Percentiles rank a stretch among this genome's conserved stretches.
Evolutionary conservation across 2,329 filamentous ascomycete species (phyloP).

Genomic region (Neodidymelliopsis sp.): DNA sequence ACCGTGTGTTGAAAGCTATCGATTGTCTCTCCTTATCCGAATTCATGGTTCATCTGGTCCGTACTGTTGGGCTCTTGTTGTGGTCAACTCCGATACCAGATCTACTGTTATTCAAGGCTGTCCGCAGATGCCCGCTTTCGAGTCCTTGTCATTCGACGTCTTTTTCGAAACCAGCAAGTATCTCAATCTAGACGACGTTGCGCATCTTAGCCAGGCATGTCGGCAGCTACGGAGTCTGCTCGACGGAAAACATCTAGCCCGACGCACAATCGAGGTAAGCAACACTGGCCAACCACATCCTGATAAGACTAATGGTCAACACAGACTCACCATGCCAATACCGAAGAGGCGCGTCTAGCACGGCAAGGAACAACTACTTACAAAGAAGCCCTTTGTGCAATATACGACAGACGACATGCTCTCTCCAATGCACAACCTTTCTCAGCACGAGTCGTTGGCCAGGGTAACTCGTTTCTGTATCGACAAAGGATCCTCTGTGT

Average conservation of each 20-base stretch:
- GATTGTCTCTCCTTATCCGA: too few species aligned
- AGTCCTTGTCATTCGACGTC: constrained; percentile 69
- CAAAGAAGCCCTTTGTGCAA: constrained; percentile 63
- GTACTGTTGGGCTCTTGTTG: too few species aligned
- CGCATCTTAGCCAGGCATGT: constrained; percentile 63
- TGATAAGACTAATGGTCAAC: neutral
- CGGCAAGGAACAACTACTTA: constrained; percentile 51
- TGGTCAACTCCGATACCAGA: neutral
- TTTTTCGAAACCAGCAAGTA: constrained; percentile 64
- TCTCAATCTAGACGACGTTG: constrained; percentile 65
- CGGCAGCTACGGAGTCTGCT: constrained; percentile 60
- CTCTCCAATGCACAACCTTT: constrained; percentile 69
- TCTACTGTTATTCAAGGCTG: neutral
- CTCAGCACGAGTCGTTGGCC: constrained; percentile 65
- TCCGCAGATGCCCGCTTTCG: constrained; percentile 37
- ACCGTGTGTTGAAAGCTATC: too few species aligned
- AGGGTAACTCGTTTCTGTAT: constrained; percentile 69
- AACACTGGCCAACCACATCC: constrained; percentile 3
- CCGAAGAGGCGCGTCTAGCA: constrained; percentile 56
- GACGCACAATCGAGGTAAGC: constrained; percentile 64
- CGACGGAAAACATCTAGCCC: constrained; percentile 64
- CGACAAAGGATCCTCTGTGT: constrained; percentile 71
- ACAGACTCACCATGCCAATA: constrained; percentile 53
- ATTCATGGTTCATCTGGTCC: too few species aligned
- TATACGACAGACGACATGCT: constrained; percentile 68